phyloP scores from a whole-genome alignment of 208 protist species.

The Herpetomonas muscarum region DNA sequence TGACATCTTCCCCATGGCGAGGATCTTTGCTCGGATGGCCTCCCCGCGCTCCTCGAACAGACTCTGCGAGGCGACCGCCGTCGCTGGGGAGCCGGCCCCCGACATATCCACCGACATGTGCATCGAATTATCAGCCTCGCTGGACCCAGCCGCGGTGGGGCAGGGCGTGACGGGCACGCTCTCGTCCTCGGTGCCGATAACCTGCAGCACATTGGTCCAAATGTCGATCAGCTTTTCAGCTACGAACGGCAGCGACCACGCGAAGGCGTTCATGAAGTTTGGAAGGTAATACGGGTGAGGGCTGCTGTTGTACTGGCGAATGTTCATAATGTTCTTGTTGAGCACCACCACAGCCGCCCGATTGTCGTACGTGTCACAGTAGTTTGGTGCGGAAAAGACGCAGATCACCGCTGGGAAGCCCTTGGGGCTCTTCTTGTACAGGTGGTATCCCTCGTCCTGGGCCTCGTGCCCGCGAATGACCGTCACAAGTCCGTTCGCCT shows the following conservation, averaged over 20 bases:
- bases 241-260: conserved; percentile 96
- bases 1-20: conserved; percentile 43
- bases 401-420: conserved; percentile 96
- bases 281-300: conserved; percentile 97
- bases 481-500: conserved; percentile 92
- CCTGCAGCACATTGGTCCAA: conserved; percentile 73
- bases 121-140: neutral
- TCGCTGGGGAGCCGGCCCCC: neutral
- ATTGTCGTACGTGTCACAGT: conserved; percentile 98
- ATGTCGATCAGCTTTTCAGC: conserved; percentile 94
- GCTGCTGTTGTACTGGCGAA: conserved; percentile 94
- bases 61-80: neutral
- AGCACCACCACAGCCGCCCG: conserved; percentile 92
- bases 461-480: conserved; percentile 97
- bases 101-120: neutral
- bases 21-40: conserved; percentile 56
- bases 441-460: conserved; percentile 87
- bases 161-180: conserved; percentile 3
- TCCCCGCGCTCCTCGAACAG: conserved; percentile 33
- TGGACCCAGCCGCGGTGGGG: neutral
- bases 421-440: conserved; percentile 90
- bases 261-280: conserved; percentile 98
- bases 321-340: conserved; percentile 95
- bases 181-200: conserved; percentile 63
- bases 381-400: conserved; percentile 97